phyloP scores from a whole-genome alignment of 257 asterid species.

The Gentiana dahurica region DNA sequence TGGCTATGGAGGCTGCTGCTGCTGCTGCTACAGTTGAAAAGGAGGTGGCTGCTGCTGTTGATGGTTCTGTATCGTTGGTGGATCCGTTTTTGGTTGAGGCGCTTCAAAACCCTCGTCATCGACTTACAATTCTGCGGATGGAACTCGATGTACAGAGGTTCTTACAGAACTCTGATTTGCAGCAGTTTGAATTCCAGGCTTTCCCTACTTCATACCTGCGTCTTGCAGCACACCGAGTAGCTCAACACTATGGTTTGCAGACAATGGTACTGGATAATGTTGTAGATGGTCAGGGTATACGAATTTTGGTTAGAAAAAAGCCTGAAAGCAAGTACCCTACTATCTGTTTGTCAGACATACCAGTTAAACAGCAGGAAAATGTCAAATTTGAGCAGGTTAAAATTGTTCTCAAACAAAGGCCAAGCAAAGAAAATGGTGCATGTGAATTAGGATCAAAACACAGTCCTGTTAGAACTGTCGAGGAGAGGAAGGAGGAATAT shows the following conservation, averaged over 20 bases:
- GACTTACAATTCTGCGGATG: constrained; percentile 82
- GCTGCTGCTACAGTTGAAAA: not conserved
- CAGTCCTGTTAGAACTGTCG: constrained; percentile 55
- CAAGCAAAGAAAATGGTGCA: constrained; percentile 29
- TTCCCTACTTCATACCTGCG: constrained; percentile 91
- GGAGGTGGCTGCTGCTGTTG: constrained; percentile 9
- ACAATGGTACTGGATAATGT: constrained; percentile 62
- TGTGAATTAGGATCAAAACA: constrained; percentile 42
- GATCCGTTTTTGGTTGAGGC: constrained; percentile 96
- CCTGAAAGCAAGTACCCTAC: constrained; percentile 53
- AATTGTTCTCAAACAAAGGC: constrained; percentile 71
- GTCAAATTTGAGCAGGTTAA: constrained; percentile 50
- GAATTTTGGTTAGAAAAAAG: constrained; percentile 62
- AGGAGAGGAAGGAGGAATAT: constrained; percentile 90
- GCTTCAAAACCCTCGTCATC: constrained; percentile 97
- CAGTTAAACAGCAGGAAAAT: constrained; percentile 55
- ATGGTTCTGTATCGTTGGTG: constrained; percentile 49
- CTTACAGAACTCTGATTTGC: constrained; percentile 49
- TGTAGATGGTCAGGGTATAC: constrained; percentile 60
- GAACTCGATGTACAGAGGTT: constrained; percentile 83
- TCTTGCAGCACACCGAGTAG: constrained; percentile 96
- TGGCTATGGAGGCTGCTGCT: too few relatives aligned
- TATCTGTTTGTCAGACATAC: constrained; percentile 68
- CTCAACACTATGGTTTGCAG: constrained; percentile 90
- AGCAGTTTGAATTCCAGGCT: constrained; percentile 77